Evolutionary conservation across 805 yeast genomes (phyloP), one percentile per base, ranked within the genome.

Genomic region (Candida pseudofarinosa): DNA sequence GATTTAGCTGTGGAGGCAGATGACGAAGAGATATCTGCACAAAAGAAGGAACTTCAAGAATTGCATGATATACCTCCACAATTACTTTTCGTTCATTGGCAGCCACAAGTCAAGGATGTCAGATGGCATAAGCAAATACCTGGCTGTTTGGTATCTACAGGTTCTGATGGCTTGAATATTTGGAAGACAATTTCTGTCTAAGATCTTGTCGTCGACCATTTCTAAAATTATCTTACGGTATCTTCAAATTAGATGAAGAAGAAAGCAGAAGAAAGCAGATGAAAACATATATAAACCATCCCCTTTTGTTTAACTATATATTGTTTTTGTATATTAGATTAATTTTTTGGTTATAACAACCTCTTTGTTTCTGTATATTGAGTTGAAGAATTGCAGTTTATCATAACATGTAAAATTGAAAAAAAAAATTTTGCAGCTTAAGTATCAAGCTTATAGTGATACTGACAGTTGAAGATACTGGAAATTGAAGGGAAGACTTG

Each of bases 1-100:
- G 99, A 93, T 70, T 75, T 93, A 62, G 91, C 97, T 10, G 99
- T 93, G 13, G 99, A 93, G 69, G 98, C 98, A 3, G 99, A 90
- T 63, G 98, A 93, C 60, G 98, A 91, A 60, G 99, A 91, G 66
- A 85, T 91, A 51, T 81, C 86, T 44, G 85, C 84, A 58, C 97
- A 91, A 67, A 78, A 80, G 54, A 76, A 80, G 44, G 93, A 85
- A 55, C 77, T 82, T 33, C 76, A 77, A 53, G 97, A 90, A 54
- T 71, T 93, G 51, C 83, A 82, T 51, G 95, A 85, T 55, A 87
- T 91, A 49, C 99, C 99, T 14, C 93, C 98, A 17, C 99, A 93
- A 66, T 74, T 93, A 56, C 71, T 93, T 61, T 93, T 93, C 69
- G 96, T 91, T 36, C 99, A 93, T 64, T 93, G 98, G 98, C 99